These are phyloP conservation scores for Melastoma candidum DNA, from an alignment of 441 rosid genomes.

Conservation along the genomic window DNA sequence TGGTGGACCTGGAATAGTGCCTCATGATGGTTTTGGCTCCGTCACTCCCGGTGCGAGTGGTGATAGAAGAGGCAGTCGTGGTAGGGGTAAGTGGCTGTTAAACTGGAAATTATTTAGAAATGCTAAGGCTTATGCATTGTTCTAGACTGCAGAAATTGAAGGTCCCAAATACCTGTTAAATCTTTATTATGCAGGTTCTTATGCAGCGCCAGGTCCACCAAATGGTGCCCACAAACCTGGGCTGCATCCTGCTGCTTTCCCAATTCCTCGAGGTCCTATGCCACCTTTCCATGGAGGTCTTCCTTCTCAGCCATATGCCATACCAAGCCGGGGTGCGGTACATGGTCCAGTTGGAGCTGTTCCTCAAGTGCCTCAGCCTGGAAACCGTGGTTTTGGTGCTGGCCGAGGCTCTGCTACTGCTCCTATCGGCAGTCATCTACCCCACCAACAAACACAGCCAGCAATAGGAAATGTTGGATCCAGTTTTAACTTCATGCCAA, in stretches of 20 bases:
- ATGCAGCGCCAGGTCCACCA: constrained; percentile 62
- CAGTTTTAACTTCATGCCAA: constrained; percentile 50
- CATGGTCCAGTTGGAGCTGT: constrained; percentile 94
- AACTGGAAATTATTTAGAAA: constrained; percentile 1
- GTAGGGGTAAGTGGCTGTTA: constrained; percentile 46
- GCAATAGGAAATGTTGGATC: constrained; percentile 78
- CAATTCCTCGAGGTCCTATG: constrained; percentile 74
- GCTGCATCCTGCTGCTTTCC: constrained; percentile 74
- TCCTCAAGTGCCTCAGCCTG: constrained; percentile 85
- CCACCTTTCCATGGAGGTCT: constrained; percentile 78
- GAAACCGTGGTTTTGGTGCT: constrained; percentile 83
- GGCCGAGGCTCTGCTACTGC: constrained; percentile 70
- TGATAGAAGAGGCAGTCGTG: constrained; percentile 83
- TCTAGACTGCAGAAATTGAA: not conserved
- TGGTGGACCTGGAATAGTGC: constrained; percentile 71
- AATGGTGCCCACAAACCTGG: constrained; percentile 88
- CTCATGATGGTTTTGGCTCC: constrained; percentile 61
- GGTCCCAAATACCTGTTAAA: not conserved
- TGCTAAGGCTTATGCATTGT: constrained; percentile 2
- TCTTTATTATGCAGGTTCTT: constrained; percentile 39
- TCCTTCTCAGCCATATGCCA: constrained; percentile 86
- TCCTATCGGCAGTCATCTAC: constrained; percentile 82
- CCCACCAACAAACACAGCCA: constrained; percentile 77
- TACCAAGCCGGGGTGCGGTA: constrained; percentile 81
- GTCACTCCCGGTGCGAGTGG: constrained; percentile 44